A percentile compares a stretch with the other conserved stretches of the same genome.
These are phyloP conservation scores for Magnusiomyces tetraspermus DNA, from an alignment of 1,139 yeast genomes.

Conservation along the genomic window DNA sequence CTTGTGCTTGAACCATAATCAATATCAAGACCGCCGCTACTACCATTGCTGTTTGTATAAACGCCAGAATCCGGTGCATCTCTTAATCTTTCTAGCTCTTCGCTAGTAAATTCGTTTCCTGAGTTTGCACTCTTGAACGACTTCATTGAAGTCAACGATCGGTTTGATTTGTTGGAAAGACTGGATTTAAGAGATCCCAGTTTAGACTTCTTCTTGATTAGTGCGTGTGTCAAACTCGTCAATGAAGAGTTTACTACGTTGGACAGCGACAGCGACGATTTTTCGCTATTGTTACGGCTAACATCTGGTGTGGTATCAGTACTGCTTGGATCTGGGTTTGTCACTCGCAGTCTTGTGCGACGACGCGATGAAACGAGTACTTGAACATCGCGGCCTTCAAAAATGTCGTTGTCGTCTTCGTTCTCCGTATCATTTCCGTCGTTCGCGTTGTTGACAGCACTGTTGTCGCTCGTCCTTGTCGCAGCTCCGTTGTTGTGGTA, in stretches of 20 bases:
- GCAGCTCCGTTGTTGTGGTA: no score
- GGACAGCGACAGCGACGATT: neutral
- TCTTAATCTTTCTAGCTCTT: neutral
- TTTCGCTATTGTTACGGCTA: conserved; percentile 13
- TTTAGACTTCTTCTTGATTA: neutral
- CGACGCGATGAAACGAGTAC: conserved; percentile 66
- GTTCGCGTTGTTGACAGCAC: no score
- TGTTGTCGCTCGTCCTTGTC: no score
- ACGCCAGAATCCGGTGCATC: neutral
- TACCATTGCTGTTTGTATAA: neutral
- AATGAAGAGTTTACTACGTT: neutral
- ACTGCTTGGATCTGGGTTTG: conserved; percentile 43
- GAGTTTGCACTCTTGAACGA: neutral
- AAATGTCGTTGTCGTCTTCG: conserved; percentile 34
- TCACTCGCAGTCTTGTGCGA: conserved; percentile 50
- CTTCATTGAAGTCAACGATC: neutral
- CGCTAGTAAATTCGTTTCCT: neutral
- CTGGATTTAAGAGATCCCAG: neutral
- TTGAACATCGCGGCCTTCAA: conserved; percentile 55
- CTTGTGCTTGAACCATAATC: no score
- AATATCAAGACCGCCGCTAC: neutral
- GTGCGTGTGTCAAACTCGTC: neutral
- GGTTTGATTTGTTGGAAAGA: neutral
- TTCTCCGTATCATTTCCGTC: no score
- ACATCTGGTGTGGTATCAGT: conserved; percentile 4